Percentiles rank a stretch among this genome's conserved stretches.
These are phyloP conservation scores for Tillandsia fasciculata DNA, from an alignment of 176 grass and related monocot species.

Conservation along the genomic window DNA sequence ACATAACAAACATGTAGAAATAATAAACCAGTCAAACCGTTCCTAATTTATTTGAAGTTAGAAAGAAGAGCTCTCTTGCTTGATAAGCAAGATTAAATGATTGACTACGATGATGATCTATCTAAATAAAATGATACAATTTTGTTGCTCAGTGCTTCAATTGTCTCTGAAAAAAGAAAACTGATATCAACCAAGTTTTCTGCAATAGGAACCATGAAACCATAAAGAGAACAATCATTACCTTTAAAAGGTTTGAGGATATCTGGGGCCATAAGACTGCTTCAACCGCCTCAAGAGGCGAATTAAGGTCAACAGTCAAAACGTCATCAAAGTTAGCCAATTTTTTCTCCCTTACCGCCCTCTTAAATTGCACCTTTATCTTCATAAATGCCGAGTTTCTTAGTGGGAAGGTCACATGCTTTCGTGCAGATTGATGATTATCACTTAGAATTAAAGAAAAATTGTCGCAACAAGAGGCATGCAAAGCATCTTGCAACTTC, in stretches of 20 bases:
- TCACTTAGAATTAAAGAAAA: slow-evolving; percentile 43
- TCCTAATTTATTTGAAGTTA: too few relatives aligned
- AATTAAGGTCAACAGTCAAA: slow-evolving; percentile 30
- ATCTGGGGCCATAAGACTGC: slow-evolving; percentile 25
- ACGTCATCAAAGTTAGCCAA: slow-evolving; percentile 22
- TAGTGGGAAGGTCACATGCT: slow-evolving; percentile 33
- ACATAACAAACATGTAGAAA: not conserved
- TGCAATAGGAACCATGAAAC: not conserved
- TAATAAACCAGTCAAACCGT: too few relatives aligned
- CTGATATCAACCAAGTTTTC: too few relatives aligned
- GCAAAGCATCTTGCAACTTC: slow-evolving; percentile 45
- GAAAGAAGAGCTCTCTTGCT: too few relatives aligned
- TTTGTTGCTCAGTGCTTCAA: too few relatives aligned
- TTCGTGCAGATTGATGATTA: slow-evolving; percentile 5
- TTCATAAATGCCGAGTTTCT: slow-evolving; percentile 17
- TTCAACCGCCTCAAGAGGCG: slow-evolving; percentile 39
- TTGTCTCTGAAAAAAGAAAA: too few relatives aligned
- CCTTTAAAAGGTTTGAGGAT: slow-evolving; percentile 10
- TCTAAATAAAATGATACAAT: too few relatives aligned
- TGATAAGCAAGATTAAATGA: not conserved
- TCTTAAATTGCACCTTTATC: slow-evolving; percentile 29
- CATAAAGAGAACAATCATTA: not conserved
- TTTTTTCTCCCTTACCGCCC: slow-evolving; percentile 18
- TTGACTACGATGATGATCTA: not conserved
- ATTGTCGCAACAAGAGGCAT: slow-evolving; percentile 36